These are phyloP conservation scores for Vitis hybrid DNA, from an alignment of 177 flowering plant species.

Conservation along the genomic window DNA sequence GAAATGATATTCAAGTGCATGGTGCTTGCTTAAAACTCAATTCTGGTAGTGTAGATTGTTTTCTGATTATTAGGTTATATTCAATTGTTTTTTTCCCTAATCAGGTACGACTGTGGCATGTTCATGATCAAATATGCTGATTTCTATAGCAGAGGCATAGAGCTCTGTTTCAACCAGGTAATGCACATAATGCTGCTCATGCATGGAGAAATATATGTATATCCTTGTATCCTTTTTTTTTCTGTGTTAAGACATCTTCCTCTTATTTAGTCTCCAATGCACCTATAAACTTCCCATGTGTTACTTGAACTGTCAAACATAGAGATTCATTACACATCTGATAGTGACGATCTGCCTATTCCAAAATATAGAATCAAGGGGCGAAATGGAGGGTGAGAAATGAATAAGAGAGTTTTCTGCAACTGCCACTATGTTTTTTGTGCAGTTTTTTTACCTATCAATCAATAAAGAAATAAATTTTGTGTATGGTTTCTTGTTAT, in stretches of 20 bases:
- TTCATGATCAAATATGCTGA: constrained; percentile 97
- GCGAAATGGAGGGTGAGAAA: too few relatives aligned
- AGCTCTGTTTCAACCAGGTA: constrained; percentile 86
- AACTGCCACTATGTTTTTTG: too few relatives aligned
- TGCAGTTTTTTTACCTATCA: too few relatives aligned
- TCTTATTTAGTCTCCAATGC: not conserved
- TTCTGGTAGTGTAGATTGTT: not conserved
- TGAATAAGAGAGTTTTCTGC: too few relatives aligned
- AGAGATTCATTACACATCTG: not conserved
- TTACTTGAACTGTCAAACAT: not conserved
- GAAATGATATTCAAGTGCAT: too few relatives aligned
- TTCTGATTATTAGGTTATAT: not conserved
- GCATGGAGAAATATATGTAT: not conserved
- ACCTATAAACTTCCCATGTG: not conserved
- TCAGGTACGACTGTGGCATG: constrained; percentile 94
- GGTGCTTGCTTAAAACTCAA: too few relatives aligned
- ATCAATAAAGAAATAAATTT: too few relatives aligned
- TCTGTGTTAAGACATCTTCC: not conserved
- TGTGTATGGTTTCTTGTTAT: too few relatives aligned
- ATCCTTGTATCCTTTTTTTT: not conserved
- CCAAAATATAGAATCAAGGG: too few relatives aligned
- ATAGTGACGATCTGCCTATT: not conserved
- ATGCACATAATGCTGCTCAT: not conserved
- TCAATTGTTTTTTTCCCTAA: not conserved
- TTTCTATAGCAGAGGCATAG: constrained; percentile 82